Conservation (phyloP, 2,329 filamentous ascomycete genomes). For the Penicillium digitatum region DNA sequence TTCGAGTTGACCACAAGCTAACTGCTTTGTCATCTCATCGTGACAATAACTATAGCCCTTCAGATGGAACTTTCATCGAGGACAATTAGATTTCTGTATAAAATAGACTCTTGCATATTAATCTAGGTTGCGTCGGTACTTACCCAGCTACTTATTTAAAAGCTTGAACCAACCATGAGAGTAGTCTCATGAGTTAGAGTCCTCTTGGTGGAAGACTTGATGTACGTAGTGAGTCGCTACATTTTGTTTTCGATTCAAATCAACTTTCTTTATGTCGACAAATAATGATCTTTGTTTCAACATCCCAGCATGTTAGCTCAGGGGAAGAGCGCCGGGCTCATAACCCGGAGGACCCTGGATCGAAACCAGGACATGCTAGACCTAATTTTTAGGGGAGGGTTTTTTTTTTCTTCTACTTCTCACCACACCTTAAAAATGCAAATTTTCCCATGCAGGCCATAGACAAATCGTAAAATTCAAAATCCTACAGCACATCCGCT, state of each 20-base stretch:
- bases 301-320: constrained; percentile 38
- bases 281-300: accelerated
- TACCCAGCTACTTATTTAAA: background rate
- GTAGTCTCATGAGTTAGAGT: background rate
- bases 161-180: background rate
- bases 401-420: background rate
- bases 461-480: background rate
- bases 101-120: background rate
- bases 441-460: background rate
- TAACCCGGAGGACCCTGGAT: constrained; percentile 39
- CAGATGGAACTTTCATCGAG: background rate
- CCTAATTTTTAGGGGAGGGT: background rate
- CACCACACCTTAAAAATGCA: no score
- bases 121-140: background rate
- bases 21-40: background rate
- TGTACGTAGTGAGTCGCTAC: background rate
- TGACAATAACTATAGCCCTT: background rate
- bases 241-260: no score
- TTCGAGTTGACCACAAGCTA: background rate
- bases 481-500: background rate
- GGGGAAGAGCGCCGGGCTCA: constrained; percentile 48
- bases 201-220: background rate
- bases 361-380: constrained; percentile 2
- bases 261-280: background rate
- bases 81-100: background rate